These are phyloP conservation scores for Blastocystis sp. DNA, from an alignment of 352 stramenopile species.

Conservation along the genomic window DNA sequence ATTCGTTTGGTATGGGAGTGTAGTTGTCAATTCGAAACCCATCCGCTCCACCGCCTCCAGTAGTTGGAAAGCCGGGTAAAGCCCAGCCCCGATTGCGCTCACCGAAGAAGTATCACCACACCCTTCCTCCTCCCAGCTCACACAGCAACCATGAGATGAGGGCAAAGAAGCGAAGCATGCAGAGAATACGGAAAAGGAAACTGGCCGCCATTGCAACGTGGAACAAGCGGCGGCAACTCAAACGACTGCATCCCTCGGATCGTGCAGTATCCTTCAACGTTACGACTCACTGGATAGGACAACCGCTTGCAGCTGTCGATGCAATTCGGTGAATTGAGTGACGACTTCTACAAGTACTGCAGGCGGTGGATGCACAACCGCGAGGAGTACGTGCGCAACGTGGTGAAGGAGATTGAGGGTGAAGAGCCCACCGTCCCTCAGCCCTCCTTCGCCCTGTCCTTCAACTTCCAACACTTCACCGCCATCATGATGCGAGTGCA, in stretches of 20 bases:
- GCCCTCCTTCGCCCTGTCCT: neutral
- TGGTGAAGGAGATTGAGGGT: neutral
- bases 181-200: constrained; percentile 2
- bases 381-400: constrained; percentile 13
- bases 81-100: neutral
- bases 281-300: neutral
- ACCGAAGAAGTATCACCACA: constrained; percentile 19
- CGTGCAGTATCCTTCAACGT: too few species aligned
- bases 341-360: constrained; percentile 68
- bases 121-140: neutral
- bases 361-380: constrained; percentile 40
- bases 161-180: neutral
- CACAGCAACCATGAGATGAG: neutral
- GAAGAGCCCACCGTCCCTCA: neutral
- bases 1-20: neutral
- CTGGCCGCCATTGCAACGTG: neutral
- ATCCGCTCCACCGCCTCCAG: neutral
- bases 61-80: neutral
- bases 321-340: constrained; percentile 54
- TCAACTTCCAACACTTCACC: constrained; percentile 59
- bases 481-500: constrained; percentile 4
- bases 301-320: constrained; percentile 19
- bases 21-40: constrained; percentile 7
- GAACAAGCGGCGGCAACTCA: constrained; percentile 18
- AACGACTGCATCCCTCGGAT: neutral